These are phyloP conservation scores for Candida glaebosa DNA, from an alignment of 805 yeast species.

Conservation along the genomic window DNA sequence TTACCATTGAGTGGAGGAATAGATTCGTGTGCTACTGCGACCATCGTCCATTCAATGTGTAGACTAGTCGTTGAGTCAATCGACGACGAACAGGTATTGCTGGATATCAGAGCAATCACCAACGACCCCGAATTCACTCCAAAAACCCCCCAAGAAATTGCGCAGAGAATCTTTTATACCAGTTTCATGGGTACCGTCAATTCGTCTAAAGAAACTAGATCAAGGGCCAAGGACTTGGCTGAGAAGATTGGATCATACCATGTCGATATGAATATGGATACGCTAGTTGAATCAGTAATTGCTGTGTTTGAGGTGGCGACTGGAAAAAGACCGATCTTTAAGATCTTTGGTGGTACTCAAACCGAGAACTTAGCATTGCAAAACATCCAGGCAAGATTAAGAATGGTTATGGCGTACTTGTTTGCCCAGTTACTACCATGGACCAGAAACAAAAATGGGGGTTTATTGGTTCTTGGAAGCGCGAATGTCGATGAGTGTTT, in stretches of 20 bases:
- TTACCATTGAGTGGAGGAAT: constrained; percentile 96
- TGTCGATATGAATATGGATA: constrained; percentile 88
- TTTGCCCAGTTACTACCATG: constrained; percentile 95
- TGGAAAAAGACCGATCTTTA: constrained; percentile 83
- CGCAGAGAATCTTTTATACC: constrained; percentile 76
- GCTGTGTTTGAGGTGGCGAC: constrained; percentile 82
- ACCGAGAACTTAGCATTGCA: constrained; percentile 93
- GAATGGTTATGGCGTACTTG: constrained; percentile 92
- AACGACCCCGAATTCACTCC: constrained; percentile 65
- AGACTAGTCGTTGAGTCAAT: constrained; percentile 73
- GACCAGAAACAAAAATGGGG: constrained; percentile 75
- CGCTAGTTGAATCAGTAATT: constrained; percentile 69
- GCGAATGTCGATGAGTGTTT: constrained; percentile 97
- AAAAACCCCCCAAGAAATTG: constrained; percentile 67
- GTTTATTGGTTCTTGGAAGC: constrained; percentile 86
- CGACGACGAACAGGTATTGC: constrained; percentile 61
- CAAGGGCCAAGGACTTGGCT: constrained; percentile 77
- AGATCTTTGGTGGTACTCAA: constrained; percentile 89
- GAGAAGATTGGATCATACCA: constrained; percentile 81
- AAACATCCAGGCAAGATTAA: constrained; percentile 90
- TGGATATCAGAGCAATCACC: constrained; percentile 69
- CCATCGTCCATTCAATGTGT: constrained; percentile 93
- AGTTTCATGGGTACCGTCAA: constrained; percentile 95
- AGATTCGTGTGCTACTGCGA: constrained; percentile 96
- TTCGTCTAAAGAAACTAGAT: constrained; percentile 83